Base-by-base conservation (phyloP, 768 basidiomycete genomes). In the Phaffia tasmanica region DNA sequence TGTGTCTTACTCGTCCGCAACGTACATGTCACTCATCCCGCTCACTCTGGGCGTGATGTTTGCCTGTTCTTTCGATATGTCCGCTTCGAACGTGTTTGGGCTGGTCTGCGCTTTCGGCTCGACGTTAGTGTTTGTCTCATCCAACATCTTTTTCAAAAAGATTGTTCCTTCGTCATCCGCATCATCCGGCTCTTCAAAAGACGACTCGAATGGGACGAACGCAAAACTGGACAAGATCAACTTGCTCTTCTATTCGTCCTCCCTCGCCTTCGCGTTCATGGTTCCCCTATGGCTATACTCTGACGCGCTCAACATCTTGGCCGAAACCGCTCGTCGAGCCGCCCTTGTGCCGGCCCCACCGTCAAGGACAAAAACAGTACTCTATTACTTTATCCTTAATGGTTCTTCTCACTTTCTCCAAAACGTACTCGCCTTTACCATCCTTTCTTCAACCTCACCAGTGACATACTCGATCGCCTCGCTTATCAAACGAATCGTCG, bases 141-240 rank as follows among this genome's bases (percentile, higher is more conserved):
- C 91, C 70, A 99, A 99, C 77, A 98, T 99, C 72, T 95, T 93
- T 77, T 97, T 94, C 83, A 99, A 99, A 79, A 98, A 94, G 80
- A 85, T 98, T 70, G 86, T 99, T 83, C 95, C 95, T 1, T 78
- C 76, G 76, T 77, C 78, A 42, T 61, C 71, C 69, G 66, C 77
- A 80, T 1, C 77, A 82, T 18, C 29, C 4, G 62, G 63, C 11
- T 70, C 72, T 3, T 63, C 66, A 19, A 69, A 71, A 16, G 70
- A 70, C 30, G 70, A 67, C 5, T 29, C 63, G 3, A 69, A 61
- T 16, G 65, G 70, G 15, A 69, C 63, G 35, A 62, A 59, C 49
- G 71, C 87, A 74, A 91, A 90, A 77, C 82, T 99, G 46, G 95
- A 99, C 81, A 98, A 98, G 80, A 83, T 98, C 72, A 98, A 98